A percentile compares a stretch with the other conserved stretches of the same genome.
phyloP scores from a whole-genome alignment of 2,329 filamentous ascomycete species.

The Sporothrix dimorphospora region DNA sequence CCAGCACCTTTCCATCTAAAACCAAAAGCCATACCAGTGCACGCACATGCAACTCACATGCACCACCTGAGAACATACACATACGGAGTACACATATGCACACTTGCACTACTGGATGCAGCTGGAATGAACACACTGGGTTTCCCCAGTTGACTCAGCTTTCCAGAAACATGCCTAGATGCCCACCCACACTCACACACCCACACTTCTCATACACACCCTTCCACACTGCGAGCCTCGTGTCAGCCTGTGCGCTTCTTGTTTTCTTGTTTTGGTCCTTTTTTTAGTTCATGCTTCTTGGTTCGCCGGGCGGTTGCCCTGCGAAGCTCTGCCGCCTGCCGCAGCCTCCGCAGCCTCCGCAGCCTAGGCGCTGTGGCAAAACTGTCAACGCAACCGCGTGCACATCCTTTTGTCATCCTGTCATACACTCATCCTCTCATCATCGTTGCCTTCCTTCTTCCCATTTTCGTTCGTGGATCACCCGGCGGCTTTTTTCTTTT shows the following conservation, averaged over 20 bases:
- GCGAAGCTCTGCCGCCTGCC: slow-evolving; percentile 1
- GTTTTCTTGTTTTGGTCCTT: slow-evolving; percentile 22
- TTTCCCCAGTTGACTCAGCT: slow-evolving; percentile 20
- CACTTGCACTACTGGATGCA: background rate
- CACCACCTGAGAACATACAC: background rate
- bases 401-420: slow-evolving; percentile 20
- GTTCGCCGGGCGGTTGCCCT: background rate
- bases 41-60: background rate
- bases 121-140: slow-evolving; percentile 17
- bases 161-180: slow-evolving; percentile 15
- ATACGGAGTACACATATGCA: slow-evolving; percentile 12
- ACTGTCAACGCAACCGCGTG: slow-evolving; percentile 8
- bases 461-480: too few relatives aligned
- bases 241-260: slow-evolving; percentile 24
- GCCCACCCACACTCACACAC: background rate
- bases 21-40: background rate
- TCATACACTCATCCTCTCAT: background rate
- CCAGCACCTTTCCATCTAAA: background rate
- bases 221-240: slow-evolving; percentile 16
- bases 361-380: slow-evolving; percentile 27
- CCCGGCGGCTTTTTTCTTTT: background rate
- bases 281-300: slow-evolving; percentile 12
- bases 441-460: background rate
- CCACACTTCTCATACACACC: background rate
- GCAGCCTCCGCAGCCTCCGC: slow-evolving; percentile 10